Conservation (phyloP, 192 early-diverging fungal genomes). For the Coemansia guatemalensis region DNA sequence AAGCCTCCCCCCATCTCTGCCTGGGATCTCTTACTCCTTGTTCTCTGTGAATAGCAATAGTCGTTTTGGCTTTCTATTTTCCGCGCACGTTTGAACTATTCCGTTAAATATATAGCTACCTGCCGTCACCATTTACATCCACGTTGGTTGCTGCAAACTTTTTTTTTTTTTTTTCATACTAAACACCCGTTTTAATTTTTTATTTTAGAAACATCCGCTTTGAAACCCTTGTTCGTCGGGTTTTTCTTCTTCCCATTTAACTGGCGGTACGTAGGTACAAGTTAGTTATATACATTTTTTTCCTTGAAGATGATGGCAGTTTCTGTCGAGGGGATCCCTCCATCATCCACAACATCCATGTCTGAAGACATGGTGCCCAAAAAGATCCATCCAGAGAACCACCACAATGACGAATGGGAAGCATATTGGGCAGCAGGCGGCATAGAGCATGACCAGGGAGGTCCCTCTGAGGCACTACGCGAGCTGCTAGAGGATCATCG, state of each 20-base stretch:
- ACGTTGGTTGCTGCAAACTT: background rate
- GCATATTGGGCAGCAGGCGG: conserved; percentile 28
- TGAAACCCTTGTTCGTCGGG: background rate
- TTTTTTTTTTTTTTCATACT: background rate
- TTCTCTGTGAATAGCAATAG: background rate
- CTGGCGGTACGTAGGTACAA: background rate
- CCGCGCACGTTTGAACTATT: background rate
- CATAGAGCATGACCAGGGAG: conserved; percentile 17
- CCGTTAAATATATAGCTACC: background rate
- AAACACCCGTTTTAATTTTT: background rate
- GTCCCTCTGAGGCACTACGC: conserved; percentile 35
- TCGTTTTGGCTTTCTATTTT: background rate
- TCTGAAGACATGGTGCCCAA: background rate
- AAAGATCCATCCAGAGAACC: conserved; percentile 2
- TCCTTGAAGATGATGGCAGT: conserved; percentile 26
- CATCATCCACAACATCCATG: conserved; percentile 1
- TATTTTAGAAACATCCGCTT: background rate
- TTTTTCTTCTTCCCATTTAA: background rate
- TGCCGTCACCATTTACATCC: background rate
- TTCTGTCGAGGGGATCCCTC: conserved; percentile 26
- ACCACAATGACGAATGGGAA: conserved; percentile 20
- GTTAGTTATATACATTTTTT: background rate
- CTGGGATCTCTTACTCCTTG: background rate
- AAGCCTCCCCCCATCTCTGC: background rate
- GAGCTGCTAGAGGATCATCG: conserved; percentile 44